phyloP scores from a whole-genome alignment of 2,329 filamentous ascomycete species.

The Thelonectria rubi region DNA sequence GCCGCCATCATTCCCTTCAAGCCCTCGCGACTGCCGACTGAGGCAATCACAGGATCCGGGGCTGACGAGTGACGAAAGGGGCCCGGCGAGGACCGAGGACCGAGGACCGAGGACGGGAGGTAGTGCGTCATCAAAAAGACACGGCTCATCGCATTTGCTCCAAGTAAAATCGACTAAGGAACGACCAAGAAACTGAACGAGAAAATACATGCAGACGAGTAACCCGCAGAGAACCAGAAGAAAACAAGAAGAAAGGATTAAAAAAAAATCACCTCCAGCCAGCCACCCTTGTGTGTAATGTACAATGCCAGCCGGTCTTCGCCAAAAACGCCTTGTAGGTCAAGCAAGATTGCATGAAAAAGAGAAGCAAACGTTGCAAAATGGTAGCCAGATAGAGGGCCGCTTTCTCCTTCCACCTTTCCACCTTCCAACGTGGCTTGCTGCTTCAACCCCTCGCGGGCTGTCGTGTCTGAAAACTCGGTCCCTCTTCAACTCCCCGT shows the following conservation, averaged over 20 bases:
- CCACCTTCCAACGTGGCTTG: background rate
- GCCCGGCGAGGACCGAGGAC: background rate
- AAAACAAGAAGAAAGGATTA: background rate
- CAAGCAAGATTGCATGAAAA: conserved; percentile 5
- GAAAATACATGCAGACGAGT: background rate
- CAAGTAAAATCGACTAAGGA: conserved; percentile 12
- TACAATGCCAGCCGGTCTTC: conserved; percentile 25
- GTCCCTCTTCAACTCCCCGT: background rate
- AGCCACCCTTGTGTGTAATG: conserved; percentile 19
- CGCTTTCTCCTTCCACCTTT: background rate
- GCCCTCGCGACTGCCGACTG: too few species aligned
- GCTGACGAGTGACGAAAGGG: too few species aligned
- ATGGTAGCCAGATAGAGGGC: background rate
- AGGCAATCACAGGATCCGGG: too few species aligned
- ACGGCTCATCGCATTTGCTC: conserved; percentile 24
- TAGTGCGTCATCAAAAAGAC: conserved; percentile 4
- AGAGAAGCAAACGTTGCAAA: background rate
- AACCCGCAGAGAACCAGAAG: background rate
- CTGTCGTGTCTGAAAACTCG: background rate
- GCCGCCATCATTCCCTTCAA: too few species aligned
- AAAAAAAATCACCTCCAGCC: conserved; percentile 5
- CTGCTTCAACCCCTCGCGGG: background rate
- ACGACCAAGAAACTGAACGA: background rate
- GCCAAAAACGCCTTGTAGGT: conserved; percentile 21
- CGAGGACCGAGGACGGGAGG: background rate